Conservation (phyloP, 2,329 filamentous ascomycete genomes). For the Amauroascus verrucosus region DNA sequence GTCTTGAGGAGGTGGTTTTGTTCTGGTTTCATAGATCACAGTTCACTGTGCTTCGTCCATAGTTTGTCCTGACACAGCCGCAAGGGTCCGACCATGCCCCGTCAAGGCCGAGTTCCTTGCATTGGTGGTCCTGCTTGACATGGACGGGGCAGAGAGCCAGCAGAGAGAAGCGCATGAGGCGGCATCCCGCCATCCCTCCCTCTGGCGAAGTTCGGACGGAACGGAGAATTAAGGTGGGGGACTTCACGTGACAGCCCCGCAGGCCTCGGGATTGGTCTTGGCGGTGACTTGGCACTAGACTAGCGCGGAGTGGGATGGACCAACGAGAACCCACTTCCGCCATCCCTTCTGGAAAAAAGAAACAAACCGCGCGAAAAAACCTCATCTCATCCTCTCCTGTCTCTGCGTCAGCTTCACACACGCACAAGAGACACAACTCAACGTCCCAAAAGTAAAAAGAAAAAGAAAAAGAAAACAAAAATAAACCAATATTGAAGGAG, state of each 20-base stretch:
- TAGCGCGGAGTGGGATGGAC: constrained; percentile 4
- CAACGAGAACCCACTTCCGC: neutral
- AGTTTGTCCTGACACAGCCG: neutral
- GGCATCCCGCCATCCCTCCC: neutral
- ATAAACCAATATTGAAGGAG: neutral
- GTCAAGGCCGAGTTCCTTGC: neutral
- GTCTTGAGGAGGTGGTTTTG: too few species aligned
- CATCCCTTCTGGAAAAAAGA: neutral
- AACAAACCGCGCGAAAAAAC: neutral
- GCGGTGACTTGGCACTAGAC: neutral
- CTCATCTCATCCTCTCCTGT: neutral
- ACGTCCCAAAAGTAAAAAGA: neutral
- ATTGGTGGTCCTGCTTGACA: neutral
- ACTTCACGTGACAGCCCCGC: constrained; percentile 8
- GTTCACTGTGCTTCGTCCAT: too few species aligned
- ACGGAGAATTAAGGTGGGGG: constrained; percentile 6
- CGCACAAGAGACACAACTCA: neutral
- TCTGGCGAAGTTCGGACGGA: neutral
- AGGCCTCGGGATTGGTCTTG: neutral
- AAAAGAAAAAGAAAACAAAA: neutral
- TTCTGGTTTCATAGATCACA: too few species aligned
- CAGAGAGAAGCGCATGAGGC: neutral
- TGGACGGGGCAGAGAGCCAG: too few species aligned
- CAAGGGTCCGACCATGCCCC: neutral
- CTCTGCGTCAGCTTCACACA: neutral